Base-by-base conservation (phyloP, 345 rosid genomes). In the Eucalyptus regnans region DNA sequence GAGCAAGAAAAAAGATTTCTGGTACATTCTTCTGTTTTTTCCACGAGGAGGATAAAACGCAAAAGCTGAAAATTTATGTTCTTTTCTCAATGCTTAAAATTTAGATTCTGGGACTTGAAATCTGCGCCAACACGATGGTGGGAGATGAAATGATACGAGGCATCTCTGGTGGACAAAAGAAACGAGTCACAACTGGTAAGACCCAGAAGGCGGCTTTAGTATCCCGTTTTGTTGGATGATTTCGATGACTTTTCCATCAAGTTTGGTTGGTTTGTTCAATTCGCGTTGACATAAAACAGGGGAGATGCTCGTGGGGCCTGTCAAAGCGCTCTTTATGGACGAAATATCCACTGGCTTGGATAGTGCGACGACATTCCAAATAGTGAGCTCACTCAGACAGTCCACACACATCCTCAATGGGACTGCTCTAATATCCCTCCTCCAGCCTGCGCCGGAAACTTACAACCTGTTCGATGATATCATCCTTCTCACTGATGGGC, bases 341-440 rank as follows among this genome's bases (percentile, higher is more conserved):
- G 98, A 96, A 89, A 96, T 96, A 90, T 94, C 97, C 6, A 96
- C 97, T 27, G 98, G 99, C 54, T 93, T 97, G 88, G 99, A 97
- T 88, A 95, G 96, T 81, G 95, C 99, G 56, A 96, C 98, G 3
- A 94, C 97, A 12, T 97, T 91, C 88, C 97, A 97, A 88, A 97
- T 95, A 29, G 93, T 97, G 58, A 95, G 94, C 84, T 95, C 96
- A 79, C 90, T 96, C 46, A 92, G 95, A 76, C 97, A 97, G 86
- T 92, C 93, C 50, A 91, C 91, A 56, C 95, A 91, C 89, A 93
- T 95, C n/a, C 93, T 95, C 87, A 92, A 92, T 66, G 98, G 96
- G 76, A 96, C 99, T 86, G 95, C 97, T 37, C 50, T 95, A 14
- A 94, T 96, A 90, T 95, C 98, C 88, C 97, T 97, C 76, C 97